Evolutionary conservation across 768 basidiomycete genomes (phyloP).

Genomic region (Naganishia onofrii): DNA sequence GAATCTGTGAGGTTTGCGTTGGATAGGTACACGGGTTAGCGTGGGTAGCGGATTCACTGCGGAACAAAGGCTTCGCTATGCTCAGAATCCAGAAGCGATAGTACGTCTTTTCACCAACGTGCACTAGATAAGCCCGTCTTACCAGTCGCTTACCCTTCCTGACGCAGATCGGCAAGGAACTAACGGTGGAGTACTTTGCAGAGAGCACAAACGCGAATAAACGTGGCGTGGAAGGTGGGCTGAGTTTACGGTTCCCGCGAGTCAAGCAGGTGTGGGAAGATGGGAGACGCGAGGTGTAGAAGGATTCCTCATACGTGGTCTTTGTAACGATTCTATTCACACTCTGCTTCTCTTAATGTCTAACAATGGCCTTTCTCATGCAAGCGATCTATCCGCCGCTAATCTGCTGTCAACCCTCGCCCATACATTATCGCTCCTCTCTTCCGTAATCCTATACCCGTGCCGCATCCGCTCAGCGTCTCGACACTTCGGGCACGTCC

Average conservation of each 20-base stretch:
- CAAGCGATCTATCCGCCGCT: too few relatives aligned
- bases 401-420: too few relatives aligned
- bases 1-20: too few relatives aligned
- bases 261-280: conserved; percentile 48
- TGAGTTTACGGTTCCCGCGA: conserved; percentile 46
- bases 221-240: conserved; percentile 27
- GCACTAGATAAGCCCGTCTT: background rate
- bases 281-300: conserved; percentile 34
- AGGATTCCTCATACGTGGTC: background rate
- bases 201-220: conserved; percentile 39
- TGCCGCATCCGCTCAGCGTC: too few relatives aligned
- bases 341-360: too few relatives aligned
- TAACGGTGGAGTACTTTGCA: conserved; percentile 50
- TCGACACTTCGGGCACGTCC: too few relatives aligned
- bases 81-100: conserved; percentile 41
- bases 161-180: conserved; percentile 43
- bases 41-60: conserved; percentile 48
- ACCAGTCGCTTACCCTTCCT: background rate
- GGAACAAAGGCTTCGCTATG: conserved; percentile 43
- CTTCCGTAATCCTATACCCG: too few relatives aligned
- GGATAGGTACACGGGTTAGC: conserved; percentile 38
- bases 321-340: background rate
- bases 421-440: too few relatives aligned
- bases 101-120: conserved; percentile 28
- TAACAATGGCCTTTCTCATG: too few relatives aligned